These are phyloP conservation scores for Claviceps digitariae DNA, from an alignment of 2,329 filamentous ascomycete species.

Conservation along the genomic window DNA sequence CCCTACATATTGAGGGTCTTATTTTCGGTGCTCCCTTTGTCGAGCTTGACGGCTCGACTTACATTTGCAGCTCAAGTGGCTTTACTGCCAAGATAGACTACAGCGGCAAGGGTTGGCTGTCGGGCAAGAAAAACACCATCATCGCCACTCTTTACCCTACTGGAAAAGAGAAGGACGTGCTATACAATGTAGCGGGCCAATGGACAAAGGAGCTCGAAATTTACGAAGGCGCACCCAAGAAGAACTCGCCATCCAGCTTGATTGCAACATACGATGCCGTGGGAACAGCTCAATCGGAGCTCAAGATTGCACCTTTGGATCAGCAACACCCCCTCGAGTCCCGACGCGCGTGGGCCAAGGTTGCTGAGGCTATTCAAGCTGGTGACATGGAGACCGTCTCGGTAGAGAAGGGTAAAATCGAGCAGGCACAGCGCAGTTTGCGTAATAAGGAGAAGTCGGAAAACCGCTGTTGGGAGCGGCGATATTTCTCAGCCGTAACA, in stretches of 20 bases:
- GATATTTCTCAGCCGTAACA: slow-evolving; percentile 57
- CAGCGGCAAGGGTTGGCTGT: slow-evolving; percentile 85
- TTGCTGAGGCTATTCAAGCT: slow-evolving; percentile 64
- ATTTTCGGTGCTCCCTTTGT: slow-evolving; percentile 79
- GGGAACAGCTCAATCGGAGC: slow-evolving; percentile 45
- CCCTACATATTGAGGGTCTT: slow-evolving; percentile 85
- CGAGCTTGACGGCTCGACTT: slow-evolving; percentile 73
- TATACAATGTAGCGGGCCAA: slow-evolving; percentile 76
- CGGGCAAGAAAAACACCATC: slow-evolving; percentile 90
- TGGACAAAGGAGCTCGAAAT: slow-evolving; percentile 80
- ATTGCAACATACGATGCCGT: slow-evolving; percentile 50
- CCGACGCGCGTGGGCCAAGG: slow-evolving; percentile 74
- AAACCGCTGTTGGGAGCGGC: slow-evolving; percentile 63
- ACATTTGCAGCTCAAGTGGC: slow-evolving; percentile 75
- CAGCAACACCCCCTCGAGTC: slow-evolving; percentile 80
- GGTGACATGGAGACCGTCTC: slow-evolving; percentile 76
- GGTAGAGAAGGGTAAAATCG: slow-evolving; percentile 74
- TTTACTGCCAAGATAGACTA: slow-evolving; percentile 88
- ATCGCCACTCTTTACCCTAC: slow-evolving; percentile 59
- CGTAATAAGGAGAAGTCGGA: slow-evolving; percentile 64
- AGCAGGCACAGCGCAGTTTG: slow-evolving; percentile 67
- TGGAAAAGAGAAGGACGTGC: slow-evolving; percentile 55
- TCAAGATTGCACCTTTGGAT: slow-evolving; percentile 59
- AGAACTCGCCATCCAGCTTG: slow-evolving; percentile 32
- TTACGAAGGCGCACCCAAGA: slow-evolving; percentile 47